Evolutionary conservation across 2,329 filamentous ascomycete genomes (phyloP).

Genomic region (Ceratocystis albifundus): DNA sequence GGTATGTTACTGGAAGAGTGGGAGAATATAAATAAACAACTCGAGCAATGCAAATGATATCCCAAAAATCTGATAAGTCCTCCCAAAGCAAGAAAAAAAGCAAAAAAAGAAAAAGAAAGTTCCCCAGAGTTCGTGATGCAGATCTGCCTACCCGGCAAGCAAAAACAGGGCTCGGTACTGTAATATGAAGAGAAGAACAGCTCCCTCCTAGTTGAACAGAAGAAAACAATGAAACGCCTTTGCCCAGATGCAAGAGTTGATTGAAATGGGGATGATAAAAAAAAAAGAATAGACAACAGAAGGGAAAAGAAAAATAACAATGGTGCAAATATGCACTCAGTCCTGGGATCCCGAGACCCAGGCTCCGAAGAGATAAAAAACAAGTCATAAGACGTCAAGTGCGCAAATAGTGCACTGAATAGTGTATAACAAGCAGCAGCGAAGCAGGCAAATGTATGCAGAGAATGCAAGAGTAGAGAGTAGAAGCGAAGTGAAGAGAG

Average conservation of each 20-base stretch:
- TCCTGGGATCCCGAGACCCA: not conserved
- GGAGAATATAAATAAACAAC: slow-evolving; percentile 11
- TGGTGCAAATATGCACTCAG: not conserved
- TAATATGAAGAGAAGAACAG: not conserved
- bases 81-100: slow-evolving; percentile 12
- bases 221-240: not conserved
- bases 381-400: slow-evolving; percentile 10
- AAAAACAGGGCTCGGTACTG: not conserved
- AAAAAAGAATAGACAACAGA: not conserved
- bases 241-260: not conserved
- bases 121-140: not conserved
- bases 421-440: slow-evolving; percentile 10
- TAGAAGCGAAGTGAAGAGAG: not conserved
- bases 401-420: not conserved
- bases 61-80: slow-evolving; percentile 7
- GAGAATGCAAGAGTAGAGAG: slow-evolving; percentile 8
- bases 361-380: slow-evolving; percentile 7
- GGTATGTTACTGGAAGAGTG: not conserved
- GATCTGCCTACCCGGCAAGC: not conserved
- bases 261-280: not conserved
- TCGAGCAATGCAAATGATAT: slow-evolving; percentile 13
- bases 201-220: not conserved
- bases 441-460: slow-evolving; percentile 5
- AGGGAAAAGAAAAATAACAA: slow-evolving; percentile 16
- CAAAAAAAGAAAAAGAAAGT: slow-evolving; percentile 10